Base-by-base conservation (phyloP, 345 rosid species). In the Aegle marmelos region DNA sequence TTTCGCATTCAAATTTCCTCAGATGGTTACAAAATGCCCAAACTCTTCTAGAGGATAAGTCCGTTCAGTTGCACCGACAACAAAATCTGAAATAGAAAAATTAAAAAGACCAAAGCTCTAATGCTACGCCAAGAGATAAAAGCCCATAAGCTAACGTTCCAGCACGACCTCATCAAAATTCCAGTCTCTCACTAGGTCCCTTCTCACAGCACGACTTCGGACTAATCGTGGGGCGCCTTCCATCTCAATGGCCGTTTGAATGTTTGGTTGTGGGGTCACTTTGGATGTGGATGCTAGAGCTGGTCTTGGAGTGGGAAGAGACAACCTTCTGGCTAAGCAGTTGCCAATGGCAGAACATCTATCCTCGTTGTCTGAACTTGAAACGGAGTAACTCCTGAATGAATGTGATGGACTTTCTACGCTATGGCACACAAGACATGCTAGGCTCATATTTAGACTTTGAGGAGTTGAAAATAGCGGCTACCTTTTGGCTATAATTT, bases 111-210 rank as follows among this genome's bases (percentile, higher is more conserved):
- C 53, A 61, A 64, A 36, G 76, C 67, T 68, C 81, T 80, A 86
- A 63, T 19, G 21, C 82, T 64, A 78, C 72, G 76, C 78, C 61
- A 70, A 58, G 37, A 72, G 22, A 45, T 66, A 64, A 36, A 72
- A 72, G 28, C 14, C 69, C 25, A 28, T 7, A 21, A 61, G 72
- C 86, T 89, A 93, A 73, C 83, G 87, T 81, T 85, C 89, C 78
- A 87, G 73, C 48, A 70, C 88, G 9, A 58, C 87, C 87, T 89
- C 91, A 9, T 90, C 92, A 14, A 95, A 95, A 84, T 95, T 93
- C 99, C 99, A 95, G 88, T 95, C 97, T 85, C 97, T 89, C 69
- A 91, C 98, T 62, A 95, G 67, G 85, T 95, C 99, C 85, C 99
- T 91, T 78, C 93, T 88, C 72, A 95, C 92, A 1, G 99, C 99